Base-by-base conservation (phyloP, 768 basidiomycete species). In the Phanerodontia chrysosporium region DNA sequence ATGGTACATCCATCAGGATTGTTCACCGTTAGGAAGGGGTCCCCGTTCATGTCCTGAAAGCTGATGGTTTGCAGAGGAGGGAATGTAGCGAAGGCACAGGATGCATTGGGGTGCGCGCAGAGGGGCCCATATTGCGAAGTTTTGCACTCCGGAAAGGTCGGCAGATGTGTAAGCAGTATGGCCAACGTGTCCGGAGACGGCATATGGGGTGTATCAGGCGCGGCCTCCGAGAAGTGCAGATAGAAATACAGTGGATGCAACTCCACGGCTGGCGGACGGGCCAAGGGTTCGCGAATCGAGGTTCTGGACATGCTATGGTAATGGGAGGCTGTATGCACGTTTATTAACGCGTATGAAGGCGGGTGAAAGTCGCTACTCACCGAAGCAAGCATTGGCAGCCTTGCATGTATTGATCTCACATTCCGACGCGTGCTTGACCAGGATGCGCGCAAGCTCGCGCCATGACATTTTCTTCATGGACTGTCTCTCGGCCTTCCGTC, bases 191-290 rank as follows among this genome's bases (percentile, higher is more conserved):
- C 67, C 2, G 65, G 67, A 24, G 22, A 39, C n/a, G 48, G 52
- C n/a, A 45, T 21, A 52, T 28, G 58, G 22, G 29, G 53, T 14
- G 22, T 55, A 39, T 29, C 60, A 27, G 24, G 48, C 6, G 59
- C 51, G 9, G 52, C 16, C 12, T 63, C 56, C 4, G 65, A 45
- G 55, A 68, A 68, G 30, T 68, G 67, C 10, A 68, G 65, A 49
- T 68, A 68, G 51, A 60, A 65, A 61, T 68, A 68, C 0, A 68
- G 59, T 25, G 63, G 65, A 56, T 68, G 67, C 27, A 68, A 57
- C 27, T 51, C 58, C 51, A 68, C 39, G 7, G 42, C 49, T 28
- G 44, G 60, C 35, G 51, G 30, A 2, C 16, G 32, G 14, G 48
- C 12, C 22, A 24, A 56, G n/a, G 30, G 42, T 54, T 49, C 62